Conservation (phyloP, 768 basidiomycete species). For the Boletus rufocinnamomeus region DNA sequence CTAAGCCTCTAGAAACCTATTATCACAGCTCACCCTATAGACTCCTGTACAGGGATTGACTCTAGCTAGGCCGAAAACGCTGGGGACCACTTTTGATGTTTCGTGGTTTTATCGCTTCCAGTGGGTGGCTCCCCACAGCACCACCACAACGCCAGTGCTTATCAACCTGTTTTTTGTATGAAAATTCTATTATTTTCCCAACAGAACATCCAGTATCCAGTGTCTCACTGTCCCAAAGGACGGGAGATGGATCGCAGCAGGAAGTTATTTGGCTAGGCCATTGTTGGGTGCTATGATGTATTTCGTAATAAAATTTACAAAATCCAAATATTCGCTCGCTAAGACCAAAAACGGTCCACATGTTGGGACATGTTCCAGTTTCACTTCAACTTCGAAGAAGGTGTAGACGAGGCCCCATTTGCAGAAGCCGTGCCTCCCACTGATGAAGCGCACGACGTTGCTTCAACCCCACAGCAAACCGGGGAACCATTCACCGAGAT, state of each 20-base stretch:
- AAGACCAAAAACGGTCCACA: not conserved
- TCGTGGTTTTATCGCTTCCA: no score
- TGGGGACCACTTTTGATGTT: no score
- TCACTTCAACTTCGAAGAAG: slow-evolving; percentile 62
- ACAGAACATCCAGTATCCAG: not conserved
- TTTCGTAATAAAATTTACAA: not conserved
- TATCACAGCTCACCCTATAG: no score
- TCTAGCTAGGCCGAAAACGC: no score
- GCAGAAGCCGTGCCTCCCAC: slow-evolving; percentile 3
- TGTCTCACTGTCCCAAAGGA: no score
- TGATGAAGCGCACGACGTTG: not conserved
- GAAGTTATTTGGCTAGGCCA: no score
- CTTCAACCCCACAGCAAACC: slow-evolving; percentile 1
- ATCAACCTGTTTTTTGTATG: not conserved
- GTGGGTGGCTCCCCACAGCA: no score
- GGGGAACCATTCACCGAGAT: slow-evolving; percentile 32
- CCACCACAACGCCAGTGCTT: not conserved
- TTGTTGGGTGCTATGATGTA: no score
- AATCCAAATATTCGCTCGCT: not conserved
- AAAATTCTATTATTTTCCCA: not conserved
- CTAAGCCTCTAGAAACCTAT: no score
- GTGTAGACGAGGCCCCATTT: slow-evolving; percentile 31
- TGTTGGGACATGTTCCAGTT: slow-evolving; percentile 40
- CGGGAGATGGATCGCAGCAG: no score
- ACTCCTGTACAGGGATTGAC: no score